Base-by-base conservation (phyloP, 192 early-diverging fungal species). In the Coemansia umbellata region DNA sequence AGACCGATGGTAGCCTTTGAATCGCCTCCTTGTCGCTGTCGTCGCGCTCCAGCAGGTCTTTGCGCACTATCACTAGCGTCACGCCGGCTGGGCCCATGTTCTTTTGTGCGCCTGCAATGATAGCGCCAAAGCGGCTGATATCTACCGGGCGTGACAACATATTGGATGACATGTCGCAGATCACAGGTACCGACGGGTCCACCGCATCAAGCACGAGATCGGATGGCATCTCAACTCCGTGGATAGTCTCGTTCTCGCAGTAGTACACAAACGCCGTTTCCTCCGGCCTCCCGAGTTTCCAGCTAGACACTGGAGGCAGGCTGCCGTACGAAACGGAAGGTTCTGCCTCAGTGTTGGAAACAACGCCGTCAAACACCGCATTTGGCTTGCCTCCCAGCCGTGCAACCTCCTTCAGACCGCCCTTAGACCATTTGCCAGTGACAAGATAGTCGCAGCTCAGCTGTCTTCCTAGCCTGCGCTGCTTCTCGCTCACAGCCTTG, bases 201-300 rank as follows among this genome's bases (percentile, higher is more conserved):
- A 78, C 68, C 0, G 69, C 69, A 15, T 67, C 64, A 8, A 63
- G 60, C 1, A 78, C 69, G 11, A 66, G 22, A 28, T 57, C 47
- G 8, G 80, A 60, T 8, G 87, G 84, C 3, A 84, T 64, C 71
- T 97, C 92, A 27, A 97, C 87, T 18, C 97, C 97, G 58, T 99
- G 90, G 35, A 99, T 87, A 1, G 97, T 99, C 72, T 99, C 97
- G 69, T 99, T 99, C 66, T 93, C 91, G 78, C 93, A 95, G 68
- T 95, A 95, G 67, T 93, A 99, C 9, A 97, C 84, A 58, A 87
- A 99, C 22, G 91, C 87, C 13, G 89, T 85, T 49, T 89, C 77
- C 23, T 66, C 69, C 5, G 85, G 66, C 32, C 75, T 79, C 14
- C 81, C 78, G 28, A 88, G 81, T 5, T 79, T 70, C 92, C 90